A percentile compares a stretch with the other conserved stretches of the same genome.
phyloP scores from a whole-genome alignment of 1,284 basidiomycete species.

The Agaricales sp. region DNA sequence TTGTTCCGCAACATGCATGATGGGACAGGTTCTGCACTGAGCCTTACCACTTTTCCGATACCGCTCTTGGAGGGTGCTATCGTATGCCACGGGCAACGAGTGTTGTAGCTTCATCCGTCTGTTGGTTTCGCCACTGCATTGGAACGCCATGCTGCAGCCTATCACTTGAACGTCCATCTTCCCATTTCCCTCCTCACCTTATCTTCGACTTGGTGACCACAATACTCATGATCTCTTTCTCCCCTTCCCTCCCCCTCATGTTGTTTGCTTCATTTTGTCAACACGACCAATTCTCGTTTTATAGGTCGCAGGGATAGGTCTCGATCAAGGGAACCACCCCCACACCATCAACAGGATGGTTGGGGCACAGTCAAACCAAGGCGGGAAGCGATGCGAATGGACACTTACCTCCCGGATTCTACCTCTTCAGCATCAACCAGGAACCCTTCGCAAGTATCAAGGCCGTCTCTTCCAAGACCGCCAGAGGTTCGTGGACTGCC shows the following conservation, averaged over 20 bases:
- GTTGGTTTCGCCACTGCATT: too few relatives aligned
- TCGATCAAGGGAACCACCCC: not conserved
- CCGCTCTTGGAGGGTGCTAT: not conserved
- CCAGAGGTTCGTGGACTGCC: not conserved
- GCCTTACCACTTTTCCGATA: not conserved
- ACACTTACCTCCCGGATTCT: too few relatives aligned
- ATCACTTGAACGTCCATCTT: not conserved
- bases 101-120: too few relatives aligned
- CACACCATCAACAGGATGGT: too few relatives aligned
- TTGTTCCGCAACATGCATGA: not conserved
- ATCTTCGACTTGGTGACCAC: not conserved
- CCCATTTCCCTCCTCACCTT: not conserved
- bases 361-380: too few relatives aligned
- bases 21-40: not conserved
- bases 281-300: not conserved
- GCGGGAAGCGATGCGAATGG: too few relatives aligned
- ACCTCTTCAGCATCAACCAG: too few relatives aligned
- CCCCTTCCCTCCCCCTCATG: not conserved
- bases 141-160: not conserved
- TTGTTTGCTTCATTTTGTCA: not conserved
- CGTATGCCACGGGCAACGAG: too few relatives aligned
- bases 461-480: not conserved
- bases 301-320: not conserved
- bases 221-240: not conserved
- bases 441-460: too few relatives aligned